Conservation (phyloP, 208 protist genomes). For the Leishmania amazonensis region DNA sequence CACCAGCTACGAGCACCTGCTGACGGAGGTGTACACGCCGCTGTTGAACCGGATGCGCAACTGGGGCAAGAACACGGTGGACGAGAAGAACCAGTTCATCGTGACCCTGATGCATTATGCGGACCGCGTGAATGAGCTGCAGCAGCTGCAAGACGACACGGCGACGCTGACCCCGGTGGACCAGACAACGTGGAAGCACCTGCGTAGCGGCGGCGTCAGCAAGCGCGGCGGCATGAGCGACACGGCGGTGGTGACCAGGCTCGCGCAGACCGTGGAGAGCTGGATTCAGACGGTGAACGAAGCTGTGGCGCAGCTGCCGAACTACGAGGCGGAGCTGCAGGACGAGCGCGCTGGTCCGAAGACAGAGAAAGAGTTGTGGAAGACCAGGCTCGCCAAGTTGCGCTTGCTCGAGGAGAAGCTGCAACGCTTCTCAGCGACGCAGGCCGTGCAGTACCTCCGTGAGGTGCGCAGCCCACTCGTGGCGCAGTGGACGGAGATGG, state of each 20-base stretch:
- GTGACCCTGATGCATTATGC: slow-evolving; percentile 85
- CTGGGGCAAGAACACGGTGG: slow-evolving; percentile 91
- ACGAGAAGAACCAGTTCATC: slow-evolving; percentile 89
- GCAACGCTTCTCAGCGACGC: slow-evolving; percentile 63
- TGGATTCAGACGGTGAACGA: slow-evolving; percentile 79
- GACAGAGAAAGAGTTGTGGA: slow-evolving; percentile 96
- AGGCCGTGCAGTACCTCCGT: slow-evolving; percentile 91
- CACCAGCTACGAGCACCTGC: slow-evolving; percentile 85
- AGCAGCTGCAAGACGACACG: slow-evolving; percentile 82
- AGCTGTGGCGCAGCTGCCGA: slow-evolving; percentile 74
- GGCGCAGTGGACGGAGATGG: slow-evolving; percentile 89
- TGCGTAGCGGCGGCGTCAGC: slow-evolving; percentile 76
- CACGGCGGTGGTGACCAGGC: slow-evolving; percentile 60
- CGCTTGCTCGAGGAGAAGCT: slow-evolving; percentile 93
- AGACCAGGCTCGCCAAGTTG: slow-evolving; percentile 91
- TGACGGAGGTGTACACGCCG: slow-evolving; percentile 93
- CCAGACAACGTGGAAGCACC: slow-evolving; percentile 76
- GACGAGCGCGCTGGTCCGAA: slow-evolving; percentile 92
- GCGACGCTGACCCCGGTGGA: slow-evolving; percentile 58
- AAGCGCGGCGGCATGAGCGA: slow-evolving; percentile 83
- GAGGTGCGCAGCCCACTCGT: slow-evolving; percentile 83
- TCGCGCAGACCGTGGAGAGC: slow-evolving; percentile 68
- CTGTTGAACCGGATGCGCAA: slow-evolving; percentile 77
- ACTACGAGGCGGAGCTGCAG: slow-evolving; percentile 90
- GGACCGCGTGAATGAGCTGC: slow-evolving; percentile 89